These are phyloP conservation scores for Candida ipomoeae DNA, from an alignment of 805 yeast species.

Conservation along the genomic window DNA sequence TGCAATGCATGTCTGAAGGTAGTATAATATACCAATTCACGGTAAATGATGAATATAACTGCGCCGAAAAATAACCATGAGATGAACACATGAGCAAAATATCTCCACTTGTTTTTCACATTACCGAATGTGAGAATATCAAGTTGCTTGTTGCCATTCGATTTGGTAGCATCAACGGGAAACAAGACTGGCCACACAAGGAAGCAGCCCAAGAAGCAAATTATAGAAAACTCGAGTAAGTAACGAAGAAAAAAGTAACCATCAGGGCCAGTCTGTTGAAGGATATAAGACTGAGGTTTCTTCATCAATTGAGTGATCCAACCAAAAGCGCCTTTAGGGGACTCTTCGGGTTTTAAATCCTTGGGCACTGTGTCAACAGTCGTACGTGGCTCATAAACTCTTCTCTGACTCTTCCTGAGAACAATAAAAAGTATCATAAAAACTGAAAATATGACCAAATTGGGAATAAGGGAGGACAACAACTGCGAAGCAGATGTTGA, in stretches of 20 bases:
- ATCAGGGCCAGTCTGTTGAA: constrained; percentile 71
- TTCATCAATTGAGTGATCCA: constrained; percentile 54
- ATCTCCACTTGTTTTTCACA: constrained; percentile 57
- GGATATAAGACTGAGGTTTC: constrained; percentile 56
- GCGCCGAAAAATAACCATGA: constrained; percentile 72
- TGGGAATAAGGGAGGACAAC: constrained; percentile 45
- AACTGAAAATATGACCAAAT: constrained; percentile 37
- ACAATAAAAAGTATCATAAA: constrained; percentile 37
- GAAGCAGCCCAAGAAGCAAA: constrained; percentile 52
- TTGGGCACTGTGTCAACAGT: constrained; percentile 44
- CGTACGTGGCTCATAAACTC: constrained; percentile 53
- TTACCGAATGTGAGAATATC: constrained; percentile 63
- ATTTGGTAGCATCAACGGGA: constrained; percentile 73
- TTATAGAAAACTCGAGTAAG: constrained; percentile 48
- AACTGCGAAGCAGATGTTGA: constrained; percentile 47
- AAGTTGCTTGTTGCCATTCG: constrained; percentile 52
- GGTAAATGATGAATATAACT: constrained; percentile 63
- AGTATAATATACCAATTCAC: constrained; percentile 67
- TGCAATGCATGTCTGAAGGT: constrained; percentile 71
- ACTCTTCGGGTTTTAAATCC: constrained; percentile 40
- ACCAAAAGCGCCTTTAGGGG: constrained; percentile 42
- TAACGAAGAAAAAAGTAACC: constrained; percentile 74
- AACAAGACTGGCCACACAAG: constrained; percentile 65
- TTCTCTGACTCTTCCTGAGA: constrained; percentile 39
- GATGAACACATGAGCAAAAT: constrained; percentile 69